These are phyloP conservation scores for Aspergillus haitiensis DNA, from an alignment of 495 filamentous ascomycete genomes.

Conservation along the genomic window DNA sequence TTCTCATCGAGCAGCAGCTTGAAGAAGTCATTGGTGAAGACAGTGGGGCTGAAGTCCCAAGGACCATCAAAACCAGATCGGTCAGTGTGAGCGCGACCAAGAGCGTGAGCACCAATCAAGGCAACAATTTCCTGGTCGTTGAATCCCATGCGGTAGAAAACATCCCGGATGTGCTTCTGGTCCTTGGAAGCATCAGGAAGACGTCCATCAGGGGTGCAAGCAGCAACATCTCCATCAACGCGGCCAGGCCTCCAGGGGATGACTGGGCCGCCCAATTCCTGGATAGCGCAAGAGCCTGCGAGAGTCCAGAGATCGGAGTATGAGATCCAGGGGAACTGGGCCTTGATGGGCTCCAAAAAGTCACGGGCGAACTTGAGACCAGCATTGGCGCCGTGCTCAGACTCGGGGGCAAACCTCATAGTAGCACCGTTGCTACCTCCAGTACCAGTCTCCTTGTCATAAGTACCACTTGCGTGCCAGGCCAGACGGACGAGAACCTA, in stretches of 20 bases:
- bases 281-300: slow-evolving; percentile 78
- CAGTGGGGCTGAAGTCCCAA: slow-evolving; percentile 95
- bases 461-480: slow-evolving; percentile 87
- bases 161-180: slow-evolving; percentile 78
- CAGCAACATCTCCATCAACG: slow-evolving; percentile 73
- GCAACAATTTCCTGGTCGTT: slow-evolving; percentile 96
- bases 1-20: slow-evolving; percentile 84
- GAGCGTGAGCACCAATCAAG: slow-evolving; percentile 83
- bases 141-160: slow-evolving; percentile 98
- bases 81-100: slow-evolving; percentile 89
- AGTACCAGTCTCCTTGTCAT: slow-evolving; percentile 83
- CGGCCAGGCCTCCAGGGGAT: slow-evolving; percentile 93
- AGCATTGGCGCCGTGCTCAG: slow-evolving; percentile 90
- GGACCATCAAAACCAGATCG: slow-evolving; percentile 88
- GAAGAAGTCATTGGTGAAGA: slow-evolving; percentile 94
- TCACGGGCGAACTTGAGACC: slow-evolving; percentile 85
- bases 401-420: slow-evolving; percentile 94
- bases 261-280: slow-evolving; percentile 89
- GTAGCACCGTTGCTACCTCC: slow-evolving; percentile 96
- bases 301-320: slow-evolving; percentile 98
- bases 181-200: slow-evolving; percentile 86
- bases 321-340: slow-evolving; percentile 89
- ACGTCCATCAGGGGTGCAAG: slow-evolving; percentile 93
- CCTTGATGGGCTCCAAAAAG: slow-evolving; percentile 88
- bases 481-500: slow-evolving; percentile 75